phyloP scores from a whole-genome alignment of 2,329 filamentous ascomycete species.

The Aureobasidium subglaciale region DNA sequence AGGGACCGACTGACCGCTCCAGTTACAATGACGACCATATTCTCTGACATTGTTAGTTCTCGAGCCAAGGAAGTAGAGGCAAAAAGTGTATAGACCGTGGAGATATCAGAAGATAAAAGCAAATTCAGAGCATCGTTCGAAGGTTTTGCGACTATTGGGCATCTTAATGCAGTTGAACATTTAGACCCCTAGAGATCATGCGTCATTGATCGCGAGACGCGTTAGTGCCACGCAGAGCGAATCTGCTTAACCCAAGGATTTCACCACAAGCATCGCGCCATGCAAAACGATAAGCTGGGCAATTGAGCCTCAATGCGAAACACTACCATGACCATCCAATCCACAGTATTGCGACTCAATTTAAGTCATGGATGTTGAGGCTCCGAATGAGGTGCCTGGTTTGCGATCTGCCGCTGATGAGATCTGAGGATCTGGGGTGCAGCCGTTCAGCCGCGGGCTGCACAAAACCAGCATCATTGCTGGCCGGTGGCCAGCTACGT shows the following conservation, averaged over 20 bases:
- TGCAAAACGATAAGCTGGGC: neutral
- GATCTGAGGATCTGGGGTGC: conserved; percentile 8
- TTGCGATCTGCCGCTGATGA: neutral
- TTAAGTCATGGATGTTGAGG: neutral
- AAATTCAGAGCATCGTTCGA: neutral
- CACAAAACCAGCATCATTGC: neutral
- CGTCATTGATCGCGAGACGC: neutral
- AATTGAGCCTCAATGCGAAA: neutral
- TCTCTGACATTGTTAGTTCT: conserved; percentile 22
- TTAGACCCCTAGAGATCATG: neutral
- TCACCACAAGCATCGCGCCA: neutral
- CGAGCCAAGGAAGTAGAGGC: neutral
- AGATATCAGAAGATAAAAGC: neutral
- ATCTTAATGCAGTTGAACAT: neutral
- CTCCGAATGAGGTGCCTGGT: neutral
- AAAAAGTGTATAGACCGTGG: neutral
- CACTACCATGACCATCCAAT: neutral
- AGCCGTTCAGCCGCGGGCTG: neutral
- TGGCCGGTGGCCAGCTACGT: neutral
- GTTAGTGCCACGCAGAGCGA: neutral
- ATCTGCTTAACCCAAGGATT: neutral
- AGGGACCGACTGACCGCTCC: conserved; percentile 25
- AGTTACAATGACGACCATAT: conserved; percentile 28
- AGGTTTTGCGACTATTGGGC: neutral
- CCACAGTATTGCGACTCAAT: neutral